Conservation (phyloP, 148 eudicot genomes). For the Vaccinium macrocarpon region DNA sequence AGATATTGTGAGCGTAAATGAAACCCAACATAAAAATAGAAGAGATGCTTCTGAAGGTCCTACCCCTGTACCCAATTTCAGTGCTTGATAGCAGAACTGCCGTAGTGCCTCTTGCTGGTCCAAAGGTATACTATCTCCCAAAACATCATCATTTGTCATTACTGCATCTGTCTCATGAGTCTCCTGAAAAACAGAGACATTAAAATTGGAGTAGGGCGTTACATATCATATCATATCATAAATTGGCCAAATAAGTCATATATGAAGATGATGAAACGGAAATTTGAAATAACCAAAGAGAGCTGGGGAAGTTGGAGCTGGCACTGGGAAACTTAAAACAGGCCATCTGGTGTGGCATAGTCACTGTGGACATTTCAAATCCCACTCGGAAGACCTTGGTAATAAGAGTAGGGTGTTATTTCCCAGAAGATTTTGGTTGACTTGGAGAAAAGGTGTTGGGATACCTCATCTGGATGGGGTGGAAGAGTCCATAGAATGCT, state of each 20-base stretch:
- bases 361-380: neutral
- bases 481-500: no score
- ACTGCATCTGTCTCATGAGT: conserved; percentile 44
- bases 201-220: neutral
- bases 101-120: conserved; percentile 67
- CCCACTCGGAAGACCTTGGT: neutral
- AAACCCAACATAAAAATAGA: neutral
- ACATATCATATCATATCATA: neutral
- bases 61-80: conserved; percentile 60
- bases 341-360: neutral
- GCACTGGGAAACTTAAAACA: neutral
- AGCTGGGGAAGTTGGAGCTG: neutral
- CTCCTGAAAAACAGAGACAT: conserved; percentile 50
- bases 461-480: no score
- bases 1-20: neutral
- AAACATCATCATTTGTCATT: conserved; percentile 85
- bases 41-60: conserved; percentile 11
- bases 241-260: neutral
- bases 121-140: conserved; percentile 82
- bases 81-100: conserved; percentile 64
- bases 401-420: neutral
- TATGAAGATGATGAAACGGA: neutral
- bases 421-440: no score
- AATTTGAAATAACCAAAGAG: neutral
- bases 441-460: no score